These are phyloP conservation scores for Cerioporus squamosus DNA, from an alignment of 1,284 basidiomycete species.

Conservation along the genomic window DNA sequence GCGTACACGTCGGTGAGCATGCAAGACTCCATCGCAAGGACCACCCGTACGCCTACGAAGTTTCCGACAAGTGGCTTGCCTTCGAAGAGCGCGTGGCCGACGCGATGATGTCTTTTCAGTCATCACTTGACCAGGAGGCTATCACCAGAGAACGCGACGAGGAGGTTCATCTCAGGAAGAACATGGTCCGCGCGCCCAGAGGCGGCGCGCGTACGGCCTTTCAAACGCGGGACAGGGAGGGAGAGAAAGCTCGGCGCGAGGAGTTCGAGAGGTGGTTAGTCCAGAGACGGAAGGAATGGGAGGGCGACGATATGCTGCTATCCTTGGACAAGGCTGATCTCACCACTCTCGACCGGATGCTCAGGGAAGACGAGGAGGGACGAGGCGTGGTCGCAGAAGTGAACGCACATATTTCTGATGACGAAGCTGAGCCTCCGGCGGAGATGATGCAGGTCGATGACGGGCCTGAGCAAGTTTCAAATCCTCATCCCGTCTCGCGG, in stretches of 20 bases:
- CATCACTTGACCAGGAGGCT: constrained; percentile 29
- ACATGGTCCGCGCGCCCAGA: constrained; percentile 21
- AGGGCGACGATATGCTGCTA: constrained; percentile 41
- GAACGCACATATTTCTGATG: background rate
- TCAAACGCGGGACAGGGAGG: constrained; percentile 32
- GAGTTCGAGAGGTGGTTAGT: constrained; percentile 32
- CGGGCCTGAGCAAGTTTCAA: background rate
- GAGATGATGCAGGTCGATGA: background rate
- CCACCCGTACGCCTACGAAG: constrained; percentile 52
- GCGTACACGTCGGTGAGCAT: background rate
- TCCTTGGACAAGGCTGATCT: constrained; percentile 43
- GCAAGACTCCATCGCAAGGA: constrained; percentile 19
- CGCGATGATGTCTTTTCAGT: constrained; percentile 41
- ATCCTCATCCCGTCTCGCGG: background rate
- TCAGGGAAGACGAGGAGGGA: constrained; percentile 42
- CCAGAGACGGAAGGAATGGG: constrained; percentile 35
- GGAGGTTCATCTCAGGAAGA: constrained; percentile 20
- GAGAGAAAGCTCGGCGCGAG: constrained; percentile 28
- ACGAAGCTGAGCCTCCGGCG: background rate
- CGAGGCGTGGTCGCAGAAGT: background rate
- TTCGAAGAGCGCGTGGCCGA: constrained; percentile 63
- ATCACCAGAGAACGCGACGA: constrained; percentile 25
- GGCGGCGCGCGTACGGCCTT: constrained; percentile 20
- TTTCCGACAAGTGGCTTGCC: constrained; percentile 61
- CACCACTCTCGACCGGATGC: constrained; percentile 49